phyloP scores from a whole-genome alignment of 225 moss, liverwort and hornwort genomes.

The Physcomitrellopsis africana region DNA sequence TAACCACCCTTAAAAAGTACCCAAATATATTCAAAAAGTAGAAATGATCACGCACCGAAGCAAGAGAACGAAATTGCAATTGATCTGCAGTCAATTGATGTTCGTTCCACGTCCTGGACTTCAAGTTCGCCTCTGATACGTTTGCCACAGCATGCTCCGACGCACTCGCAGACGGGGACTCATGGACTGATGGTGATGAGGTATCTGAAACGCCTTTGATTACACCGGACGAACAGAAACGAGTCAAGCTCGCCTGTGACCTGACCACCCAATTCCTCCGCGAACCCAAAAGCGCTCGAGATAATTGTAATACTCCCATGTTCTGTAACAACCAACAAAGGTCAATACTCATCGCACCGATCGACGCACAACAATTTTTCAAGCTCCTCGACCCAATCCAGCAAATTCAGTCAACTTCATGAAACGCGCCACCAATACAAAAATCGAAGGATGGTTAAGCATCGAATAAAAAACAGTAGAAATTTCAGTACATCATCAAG shows the following conservation, averaged over 20 bases:
- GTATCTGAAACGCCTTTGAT: conserved; percentile 24
- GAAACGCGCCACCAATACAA: neutral
- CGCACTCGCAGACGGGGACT: conserved; percentile 52
- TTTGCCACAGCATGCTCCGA: conserved; percentile 51
- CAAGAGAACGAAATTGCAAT: conserved; percentile 65
- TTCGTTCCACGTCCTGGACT: conserved; percentile 70
- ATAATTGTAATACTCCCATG: conserved; percentile 41
- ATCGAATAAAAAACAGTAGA: neutral
- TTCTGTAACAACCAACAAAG: conserved; percentile 23
- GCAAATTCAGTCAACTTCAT: neutral
- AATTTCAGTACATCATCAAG: too few species aligned
- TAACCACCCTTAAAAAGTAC: neutral
- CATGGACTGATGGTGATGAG: neutral
- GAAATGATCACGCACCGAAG: conserved; percentile 44
- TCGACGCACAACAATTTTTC: neutral
- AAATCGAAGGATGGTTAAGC: neutral
- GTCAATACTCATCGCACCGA: neutral
- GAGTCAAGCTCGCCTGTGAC: conserved; percentile 27
- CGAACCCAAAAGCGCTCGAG: conserved; percentile 34
- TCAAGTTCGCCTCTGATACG: conserved; percentile 41
- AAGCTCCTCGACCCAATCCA: conserved; percentile 4
- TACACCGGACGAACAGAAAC: conserved; percentile 43
- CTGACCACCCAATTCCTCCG: conserved; percentile 24
- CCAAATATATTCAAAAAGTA: neutral
- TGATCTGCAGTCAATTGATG: conserved; percentile 70